Percentiles rank a stretch among this genome's conserved stretches.
These are phyloP conservation scores for Neonectria neomacrospora DNA, from an alignment of 2,329 filamentous ascomycete genomes.

Conservation along the genomic window DNA sequence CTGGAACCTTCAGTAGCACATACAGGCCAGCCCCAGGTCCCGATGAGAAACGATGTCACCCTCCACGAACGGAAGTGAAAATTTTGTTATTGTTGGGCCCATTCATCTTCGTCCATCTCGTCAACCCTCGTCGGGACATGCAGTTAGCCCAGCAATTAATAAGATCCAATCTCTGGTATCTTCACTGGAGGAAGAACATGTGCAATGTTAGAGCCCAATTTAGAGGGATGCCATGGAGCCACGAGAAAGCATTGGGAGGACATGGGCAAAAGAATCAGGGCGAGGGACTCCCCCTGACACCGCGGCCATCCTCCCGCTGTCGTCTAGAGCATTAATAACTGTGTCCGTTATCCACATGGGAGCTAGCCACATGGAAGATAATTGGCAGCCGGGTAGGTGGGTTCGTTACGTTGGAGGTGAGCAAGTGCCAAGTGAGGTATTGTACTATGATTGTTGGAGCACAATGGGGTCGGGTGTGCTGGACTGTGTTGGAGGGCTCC, in stretches of 20 bases:
- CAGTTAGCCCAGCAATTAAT: background rate
- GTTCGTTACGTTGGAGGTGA: slow-evolving; percentile 12
- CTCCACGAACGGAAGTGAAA: slow-evolving; percentile 2
- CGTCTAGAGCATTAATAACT: slow-evolving; percentile 12
- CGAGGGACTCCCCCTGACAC: slow-evolving; percentile 15
- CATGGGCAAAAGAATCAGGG: slow-evolving; percentile 4
- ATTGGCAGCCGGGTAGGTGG: slow-evolving; percentile 14
- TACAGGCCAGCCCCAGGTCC: slow-evolving; percentile 12
- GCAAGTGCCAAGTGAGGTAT: background rate
- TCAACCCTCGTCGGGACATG: slow-evolving; percentile 5
- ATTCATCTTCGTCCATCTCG: slow-evolving; percentile 21
- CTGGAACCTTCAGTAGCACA: slow-evolving; percentile 6
- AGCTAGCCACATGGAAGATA: slow-evolving; percentile 1
- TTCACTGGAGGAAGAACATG: background rate
- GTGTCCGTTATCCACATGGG: slow-evolving; percentile 12
- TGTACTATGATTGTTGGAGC: background rate
- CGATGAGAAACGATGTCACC: slow-evolving; percentile 23
- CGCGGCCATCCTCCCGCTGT: slow-evolving; percentile 1
- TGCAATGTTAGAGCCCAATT: background rate
- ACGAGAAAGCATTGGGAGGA: background rate
- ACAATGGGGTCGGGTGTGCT: background rate
- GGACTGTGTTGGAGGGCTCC: background rate
- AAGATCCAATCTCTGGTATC: background rate
- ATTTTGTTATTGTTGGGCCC: slow-evolving; percentile 15
- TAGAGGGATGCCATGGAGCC: background rate